Conservation (phyloP, 2,329 filamentous ascomycete species). For the Ophiosphaerella korrae region DNA sequence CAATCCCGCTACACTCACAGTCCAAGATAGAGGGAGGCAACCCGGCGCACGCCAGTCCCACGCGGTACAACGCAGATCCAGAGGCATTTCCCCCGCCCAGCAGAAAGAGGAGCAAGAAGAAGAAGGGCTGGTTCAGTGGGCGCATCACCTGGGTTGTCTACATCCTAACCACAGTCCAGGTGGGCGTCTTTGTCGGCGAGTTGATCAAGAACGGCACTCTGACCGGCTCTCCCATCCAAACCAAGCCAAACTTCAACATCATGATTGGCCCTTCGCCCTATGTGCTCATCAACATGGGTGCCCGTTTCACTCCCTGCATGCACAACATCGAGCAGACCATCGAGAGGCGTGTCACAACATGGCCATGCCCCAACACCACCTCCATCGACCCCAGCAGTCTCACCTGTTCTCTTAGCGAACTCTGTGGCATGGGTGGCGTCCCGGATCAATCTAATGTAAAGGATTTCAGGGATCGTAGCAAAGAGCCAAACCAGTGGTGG, state of each 20-base stretch:
- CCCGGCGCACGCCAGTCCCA: conserved; percentile 29
- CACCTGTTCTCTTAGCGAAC: conserved; percentile 74
- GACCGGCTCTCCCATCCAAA: conserved; percentile 79
- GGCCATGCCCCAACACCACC: conserved; percentile 77
- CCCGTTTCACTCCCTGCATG: conserved; percentile 93
- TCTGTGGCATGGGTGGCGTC: conserved; percentile 83
- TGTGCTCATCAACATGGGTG: conserved; percentile 95
- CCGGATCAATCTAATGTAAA: conserved; percentile 64
- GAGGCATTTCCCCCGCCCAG: conserved; percentile 42
- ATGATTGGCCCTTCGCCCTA: conserved; percentile 95
- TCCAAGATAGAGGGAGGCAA: conserved; percentile 43
- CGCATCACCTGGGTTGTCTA: conserved; percentile 82
- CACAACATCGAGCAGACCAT: conserved; percentile 74
- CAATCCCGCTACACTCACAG: conserved; percentile 53
- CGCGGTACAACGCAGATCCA: conserved; percentile 46
- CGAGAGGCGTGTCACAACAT: conserved; percentile 58
- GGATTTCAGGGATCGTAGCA: conserved; percentile 59
- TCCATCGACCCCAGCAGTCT: conserved; percentile 63
- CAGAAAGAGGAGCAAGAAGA: conserved; percentile 34
- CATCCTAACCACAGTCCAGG: conserved; percentile 74
- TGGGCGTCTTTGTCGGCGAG: conserved; percentile 87
- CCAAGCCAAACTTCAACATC: conserved; percentile 85
- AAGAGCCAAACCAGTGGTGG: conserved; percentile 91
- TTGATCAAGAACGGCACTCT: conserved; percentile 80
- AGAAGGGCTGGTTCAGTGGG: conserved; percentile 61